Evolutionary conservation across 768 basidiomycete genomes (phyloP), one percentile per base, ranked within the genome.

Genomic region (Dacryopinax primogenitus): DNA sequence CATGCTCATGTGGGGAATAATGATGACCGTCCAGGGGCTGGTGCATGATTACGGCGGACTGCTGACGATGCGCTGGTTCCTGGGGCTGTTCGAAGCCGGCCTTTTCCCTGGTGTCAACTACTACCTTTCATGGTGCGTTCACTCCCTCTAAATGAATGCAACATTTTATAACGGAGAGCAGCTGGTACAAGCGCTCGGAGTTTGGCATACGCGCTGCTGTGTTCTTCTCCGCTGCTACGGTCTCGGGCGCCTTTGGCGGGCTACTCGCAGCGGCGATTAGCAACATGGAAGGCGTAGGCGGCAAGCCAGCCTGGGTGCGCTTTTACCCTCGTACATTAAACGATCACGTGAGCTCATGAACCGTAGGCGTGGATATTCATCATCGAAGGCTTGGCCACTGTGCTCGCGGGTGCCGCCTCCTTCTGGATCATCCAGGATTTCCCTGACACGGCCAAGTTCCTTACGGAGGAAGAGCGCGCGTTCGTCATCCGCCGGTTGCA

Each of bases 351-450:
- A 41, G 23, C 66, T 64, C 26, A 32, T 63, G 32, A 64, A 47
- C 33, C 26, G 67, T 41, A 64, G 69, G 78, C 86, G 26, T 88
- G 86, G 86, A 87, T 88, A 70, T 87, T 89, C 80, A 87, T 88
- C 64, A 67, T 88, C 13, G 85, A 88, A 70, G 88, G 87, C 21
- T 74, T 89, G 35, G 76, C 76, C 15, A 89, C 88, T 0, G 78
- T 89, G 28, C 16, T 88, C n/a, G 86, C 85, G 3, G 86, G 85
- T 9, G 72, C 73, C 26, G 72, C 78, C 11, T 88, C 87, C 1
- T 90, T 84, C 76, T 90, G 82, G 80, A 83, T 90, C 71, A 83
- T 90, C 66, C 84, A 88, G 69, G 89, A 90, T 72, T 91, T 90
- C 75, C 88, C 89, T 1, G 87, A 90, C 69, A 87, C 83, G 0